Base-by-base conservation (phyloP, 2,329 filamentous ascomycete species). In the Elsinoe batatas region DNA sequence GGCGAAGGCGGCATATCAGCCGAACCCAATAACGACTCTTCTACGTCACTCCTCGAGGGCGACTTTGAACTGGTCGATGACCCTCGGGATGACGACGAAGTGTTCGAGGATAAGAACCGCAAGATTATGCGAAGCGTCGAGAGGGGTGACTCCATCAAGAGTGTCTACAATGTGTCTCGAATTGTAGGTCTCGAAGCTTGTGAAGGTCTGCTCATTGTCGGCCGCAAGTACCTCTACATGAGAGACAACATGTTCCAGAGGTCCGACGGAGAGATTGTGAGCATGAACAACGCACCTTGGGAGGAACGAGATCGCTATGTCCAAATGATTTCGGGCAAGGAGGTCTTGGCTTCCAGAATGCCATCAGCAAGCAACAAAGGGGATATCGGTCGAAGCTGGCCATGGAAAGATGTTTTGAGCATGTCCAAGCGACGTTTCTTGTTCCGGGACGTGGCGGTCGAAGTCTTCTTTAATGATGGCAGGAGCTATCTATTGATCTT, bases 1-100 rank as follows among this genome's bases (percentile, higher is more conserved):
- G 53, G 53, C 15, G 53, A 47, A n/a, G 42, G 22, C 26, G 53
- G 30, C 8, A 10, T 46, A 5, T 18, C 38, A 18, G 11, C 37
- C 6, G 38, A 46, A 30, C 64, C 73, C 0, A 68, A 68, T 55
- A 72, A 73, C 7, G 72, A 74, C n/a, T 68, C 71, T 1, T 64
- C 73, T 3, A 68, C 65, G 3, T 72, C 69, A 36, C 68, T 70
- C 18, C 62, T 84, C 0, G 93, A 96, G 57, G 93, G 97, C 44
- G 94, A 94, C 61, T 98, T 95, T 65, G 93, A 98, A 71, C 82
- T 98, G 61, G 85, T 98, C 5, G 91, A 97, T 58, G 91, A 96
- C 59, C 91, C 91, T 0, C 90, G 90, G 64, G 87, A 91, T 56
- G 82, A 86, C 38, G 81, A 88, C 22, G 89, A 93, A 61, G 85